Evolutionary conservation across 345 rosid species (phyloP).

Genomic region (Crucihimalaya himalaica): DNA sequence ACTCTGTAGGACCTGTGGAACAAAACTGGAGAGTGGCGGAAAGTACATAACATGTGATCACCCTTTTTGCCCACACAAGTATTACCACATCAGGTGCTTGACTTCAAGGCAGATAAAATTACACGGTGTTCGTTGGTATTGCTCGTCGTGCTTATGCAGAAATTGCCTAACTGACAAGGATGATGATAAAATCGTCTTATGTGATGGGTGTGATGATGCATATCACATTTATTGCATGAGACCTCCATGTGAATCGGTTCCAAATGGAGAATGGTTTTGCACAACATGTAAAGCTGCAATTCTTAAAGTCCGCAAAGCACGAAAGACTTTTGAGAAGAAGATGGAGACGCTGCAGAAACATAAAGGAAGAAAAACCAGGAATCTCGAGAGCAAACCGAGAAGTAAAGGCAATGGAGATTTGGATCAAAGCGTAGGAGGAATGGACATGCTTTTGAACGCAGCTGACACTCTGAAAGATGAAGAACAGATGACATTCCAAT

Average conservation of each 20-base stretch:
- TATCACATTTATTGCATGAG: constrained; percentile 85
- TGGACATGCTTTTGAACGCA: constrained; percentile 83
- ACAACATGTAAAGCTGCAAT: constrained; percentile 61
- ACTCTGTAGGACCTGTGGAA: constrained; percentile 66
- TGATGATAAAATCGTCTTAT: constrained; percentile 73
- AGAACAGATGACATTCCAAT: constrained; percentile 47
- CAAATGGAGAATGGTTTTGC: constrained; percentile 85
- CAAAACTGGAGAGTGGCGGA: constrained; percentile 46
- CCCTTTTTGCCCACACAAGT: constrained; percentile 58
- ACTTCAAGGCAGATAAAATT: constrained; percentile 60
- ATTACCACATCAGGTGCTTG: constrained; percentile 82
- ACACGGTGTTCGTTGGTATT: constrained; percentile 74
- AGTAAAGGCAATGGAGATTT: constrained; percentile 36
- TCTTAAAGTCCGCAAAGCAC: constrained; percentile 49
- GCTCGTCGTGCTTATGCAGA: constrained; percentile 92
- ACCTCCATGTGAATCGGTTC: constrained; percentile 61
- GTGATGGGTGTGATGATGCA: constrained; percentile 92
- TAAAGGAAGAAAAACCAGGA: constrained; percentile 31
- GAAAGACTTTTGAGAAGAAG: constrained; percentile 49
- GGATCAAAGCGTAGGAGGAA: constrained; percentile 56
- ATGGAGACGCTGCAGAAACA: constrained; percentile 38
- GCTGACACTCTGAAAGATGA: constrained; percentile 62
- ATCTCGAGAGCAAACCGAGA: constrained; percentile 19
- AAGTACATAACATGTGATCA: constrained; percentile 63
- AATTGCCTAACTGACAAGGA: constrained; percentile 74